Evolutionary conservation across 208 protist species (phyloP), one percentile per base, ranked within the genome.

Genomic region (Acanthamoeba castellanii): DNA sequence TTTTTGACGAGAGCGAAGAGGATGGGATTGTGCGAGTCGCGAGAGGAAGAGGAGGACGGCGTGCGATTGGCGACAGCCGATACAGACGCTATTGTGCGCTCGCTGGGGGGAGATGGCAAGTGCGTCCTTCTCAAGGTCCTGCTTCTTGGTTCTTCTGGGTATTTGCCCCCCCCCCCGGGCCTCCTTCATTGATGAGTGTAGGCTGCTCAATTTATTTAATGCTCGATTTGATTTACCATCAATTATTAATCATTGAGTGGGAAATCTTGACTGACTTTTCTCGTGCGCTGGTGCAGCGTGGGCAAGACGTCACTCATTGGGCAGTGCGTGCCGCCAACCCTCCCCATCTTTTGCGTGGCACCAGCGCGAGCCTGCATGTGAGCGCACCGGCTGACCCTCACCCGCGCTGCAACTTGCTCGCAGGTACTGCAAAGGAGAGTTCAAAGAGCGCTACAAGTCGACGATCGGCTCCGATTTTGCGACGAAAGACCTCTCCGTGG

Each of bases 381-480:
- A 8, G 66, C 27, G 66, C 13, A 74, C 7, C 7, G 66, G 47
- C 4, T 81, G 72, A 18, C n/a, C 18, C 18, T 81, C 25, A 81
- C 27, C 4, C 18, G 8, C 72, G 42, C 14, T 81, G 72, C 34
- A 20, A 22, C 11, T 13, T 47, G 11, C 72, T 47, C 11, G 18
- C 78, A 87, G 78, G 78, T 87, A 87, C 78, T 87, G 78, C 27
- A 87, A 87, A 32, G 78, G 78, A 3, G 78, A 87, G 50, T 87
- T 87, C 32, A 87, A 61, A 34, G 78, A 87, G 78, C 78, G 78
- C 14, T 92, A 92, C 61, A 66, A 92, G 37, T 66, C 85, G 13
- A 92, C 85, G 57, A 92, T 92, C 61, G 85, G 85, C 14, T 74
- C 85, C 13, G 85, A 92, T 25, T 92, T 92, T 72, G 52, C 61